Evolutionary conservation across 768 basidiomycete genomes (phyloP).

Genomic region (Cubamyces lactineus): DNA sequence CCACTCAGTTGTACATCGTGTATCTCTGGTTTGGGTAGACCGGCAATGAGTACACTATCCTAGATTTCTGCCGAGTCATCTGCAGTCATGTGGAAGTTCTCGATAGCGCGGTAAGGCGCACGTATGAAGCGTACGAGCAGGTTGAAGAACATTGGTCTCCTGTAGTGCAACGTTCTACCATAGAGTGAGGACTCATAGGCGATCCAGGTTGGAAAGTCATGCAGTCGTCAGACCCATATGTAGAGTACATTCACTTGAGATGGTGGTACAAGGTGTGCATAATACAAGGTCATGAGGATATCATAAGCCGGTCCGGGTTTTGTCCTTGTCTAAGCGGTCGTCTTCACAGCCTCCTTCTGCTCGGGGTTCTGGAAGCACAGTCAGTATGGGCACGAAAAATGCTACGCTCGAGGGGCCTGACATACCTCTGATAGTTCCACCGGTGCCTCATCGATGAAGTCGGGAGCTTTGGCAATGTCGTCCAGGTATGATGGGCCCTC

Average conservation of each 20-base stretch:
- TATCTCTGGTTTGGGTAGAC: no score
- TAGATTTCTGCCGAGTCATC: not conserved
- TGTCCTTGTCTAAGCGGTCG: slow-evolving; percentile 27
- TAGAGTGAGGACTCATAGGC: no score
- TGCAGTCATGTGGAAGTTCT: no score
- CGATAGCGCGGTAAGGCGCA: no score
- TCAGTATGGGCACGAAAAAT: not conserved
- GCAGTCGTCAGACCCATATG: no score
- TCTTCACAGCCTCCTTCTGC: slow-evolving; percentile 38
- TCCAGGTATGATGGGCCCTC: slow-evolving; percentile 88
- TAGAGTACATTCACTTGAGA: slow-evolving; percentile 6
- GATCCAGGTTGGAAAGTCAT: no score
- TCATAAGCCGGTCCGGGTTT: not conserved
- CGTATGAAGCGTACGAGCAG: no score
- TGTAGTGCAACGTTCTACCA: no score
- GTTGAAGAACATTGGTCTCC: no score
- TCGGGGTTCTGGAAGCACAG: slow-evolving; percentile 18
- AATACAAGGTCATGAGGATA: slow-evolving; percentile 11
- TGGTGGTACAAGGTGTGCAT: slow-evolving; percentile 19
- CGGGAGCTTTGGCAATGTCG: slow-evolving; percentile 85
- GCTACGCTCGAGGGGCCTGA: not conserved
- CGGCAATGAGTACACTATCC: not conserved
- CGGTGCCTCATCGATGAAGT: slow-evolving; percentile 90
- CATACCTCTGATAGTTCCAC: slow-evolving; percentile 66
- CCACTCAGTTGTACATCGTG: no score